Evolutionary conservation across 495 filamentous ascomycete genomes (phyloP).

Genomic region (Massariosphaeria phaeospora): DNA sequence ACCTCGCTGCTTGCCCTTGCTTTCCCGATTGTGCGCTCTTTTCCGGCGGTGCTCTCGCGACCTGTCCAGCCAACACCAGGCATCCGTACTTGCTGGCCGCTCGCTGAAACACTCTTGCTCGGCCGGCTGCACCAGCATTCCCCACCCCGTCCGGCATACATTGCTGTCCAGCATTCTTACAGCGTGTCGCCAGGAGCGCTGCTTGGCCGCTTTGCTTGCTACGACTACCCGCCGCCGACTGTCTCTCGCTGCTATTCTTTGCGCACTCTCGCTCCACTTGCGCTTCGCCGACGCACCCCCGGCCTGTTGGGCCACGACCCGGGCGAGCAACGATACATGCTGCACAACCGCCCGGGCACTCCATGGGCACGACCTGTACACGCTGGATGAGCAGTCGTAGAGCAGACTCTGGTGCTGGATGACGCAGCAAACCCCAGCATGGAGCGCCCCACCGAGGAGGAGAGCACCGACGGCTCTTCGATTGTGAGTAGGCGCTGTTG

Average conservation of each 20-base stretch:
- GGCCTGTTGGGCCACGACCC: too few species aligned
- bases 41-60: not conserved
- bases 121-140: slow-evolving; percentile 7
- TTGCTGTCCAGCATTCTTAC: slow-evolving; percentile 19
- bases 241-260: slow-evolving; percentile 9
- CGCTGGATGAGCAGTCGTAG: slow-evolving; percentile 26
- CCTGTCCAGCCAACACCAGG: not conserved
- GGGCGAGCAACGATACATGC: too few species aligned
- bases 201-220: slow-evolving; percentile 1
- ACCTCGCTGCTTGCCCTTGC: not conserved
- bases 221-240: not conserved
- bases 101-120: slow-evolving; percentile 21
- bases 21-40: not conserved
- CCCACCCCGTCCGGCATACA: slow-evolving; percentile 12
- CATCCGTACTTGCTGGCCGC: not conserved
- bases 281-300: not conserved
- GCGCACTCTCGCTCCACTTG: slow-evolving; percentile 2
- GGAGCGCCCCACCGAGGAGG: slow-evolving; percentile 32
- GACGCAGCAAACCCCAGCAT: slow-evolving; percentile 24
- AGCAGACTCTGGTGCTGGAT: slow-evolving; percentile 27
- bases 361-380: slow-evolving; percentile 18
- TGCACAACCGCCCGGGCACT: not conserved
- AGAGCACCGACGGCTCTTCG: slow-evolving; percentile 54
- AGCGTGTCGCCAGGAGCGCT: not conserved
- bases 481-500: slow-evolving; percentile 46